phyloP scores from a whole-genome alignment of 2,329 filamentous ascomycete genomes.

The Fusarium sp. region DNA sequence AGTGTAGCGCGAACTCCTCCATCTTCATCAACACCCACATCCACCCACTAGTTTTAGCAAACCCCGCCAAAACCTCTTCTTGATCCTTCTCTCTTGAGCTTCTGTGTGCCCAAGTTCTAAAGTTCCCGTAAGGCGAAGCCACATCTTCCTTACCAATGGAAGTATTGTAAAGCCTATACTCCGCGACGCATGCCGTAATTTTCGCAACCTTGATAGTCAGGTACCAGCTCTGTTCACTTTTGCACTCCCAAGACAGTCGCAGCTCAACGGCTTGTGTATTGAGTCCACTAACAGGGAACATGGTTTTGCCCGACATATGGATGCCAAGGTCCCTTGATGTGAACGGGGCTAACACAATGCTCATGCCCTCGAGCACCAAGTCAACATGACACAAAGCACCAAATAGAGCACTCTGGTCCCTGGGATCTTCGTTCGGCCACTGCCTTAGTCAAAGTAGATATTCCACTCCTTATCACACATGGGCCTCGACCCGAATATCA shows the following conservation, averaged over 20 bases:
- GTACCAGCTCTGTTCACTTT: not conserved
- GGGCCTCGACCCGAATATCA: constrained; percentile 1
- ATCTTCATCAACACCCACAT: constrained; percentile 20
- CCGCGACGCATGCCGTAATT: not conserved
- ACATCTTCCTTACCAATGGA: not conserved
- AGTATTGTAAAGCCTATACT: not conserved
- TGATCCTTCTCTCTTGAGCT: constrained; percentile 10
- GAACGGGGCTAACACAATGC: constrained; percentile 18
- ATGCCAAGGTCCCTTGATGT: constrained; percentile 21
- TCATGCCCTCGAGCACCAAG: constrained; percentile 15
- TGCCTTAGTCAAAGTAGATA: not conserved
- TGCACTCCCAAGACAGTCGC: not conserved
- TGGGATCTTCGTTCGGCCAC: constrained; percentile 11
- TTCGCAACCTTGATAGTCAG: not conserved
- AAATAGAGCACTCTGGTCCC: not conserved
- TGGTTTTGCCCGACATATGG: constrained; percentile 28
- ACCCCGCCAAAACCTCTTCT: constrained; percentile 21
- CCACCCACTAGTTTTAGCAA: constrained; percentile 17
- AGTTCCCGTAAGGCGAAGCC: not conserved
- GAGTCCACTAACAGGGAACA: constrained; percentile 29
- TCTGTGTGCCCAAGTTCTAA: not conserved
- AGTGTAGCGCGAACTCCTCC: constrained; percentile 23
- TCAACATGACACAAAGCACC: constrained; percentile 22
- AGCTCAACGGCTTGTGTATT: constrained; percentile 3
- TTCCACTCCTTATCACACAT: not conserved